phyloP scores from a whole-genome alignment of 2,329 filamentous ascomycete genomes.

The Penicillium sp. region DNA sequence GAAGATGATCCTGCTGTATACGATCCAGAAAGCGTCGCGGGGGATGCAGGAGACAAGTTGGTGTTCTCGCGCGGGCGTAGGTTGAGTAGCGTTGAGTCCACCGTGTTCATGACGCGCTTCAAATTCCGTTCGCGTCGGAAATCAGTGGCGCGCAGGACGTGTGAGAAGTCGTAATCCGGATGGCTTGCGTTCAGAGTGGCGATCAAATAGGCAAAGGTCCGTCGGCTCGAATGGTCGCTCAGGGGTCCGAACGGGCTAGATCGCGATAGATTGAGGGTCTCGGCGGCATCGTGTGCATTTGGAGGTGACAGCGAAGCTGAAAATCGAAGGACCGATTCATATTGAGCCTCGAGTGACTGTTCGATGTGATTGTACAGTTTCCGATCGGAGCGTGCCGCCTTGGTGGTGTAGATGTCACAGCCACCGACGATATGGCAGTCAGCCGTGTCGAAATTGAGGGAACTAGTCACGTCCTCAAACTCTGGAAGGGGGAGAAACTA shows the following conservation, averaged over 20 bases:
- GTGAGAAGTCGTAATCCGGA: slow-evolving; percentile 95
- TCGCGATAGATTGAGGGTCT: slow-evolving; percentile 70
- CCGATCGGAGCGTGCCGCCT: slow-evolving; percentile 92
- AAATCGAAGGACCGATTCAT: slow-evolving; percentile 81
- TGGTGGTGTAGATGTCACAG: slow-evolving; percentile 96
- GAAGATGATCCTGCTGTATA: slow-evolving; percentile 55
- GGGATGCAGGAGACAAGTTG: slow-evolving; percentile 43
- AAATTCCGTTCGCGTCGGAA: slow-evolving; percentile 83
- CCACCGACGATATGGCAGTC: slow-evolving; percentile 90
- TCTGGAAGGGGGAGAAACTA: slow-evolving; percentile 90
- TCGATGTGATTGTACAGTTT: slow-evolving; percentile 97
- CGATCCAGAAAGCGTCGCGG: slow-evolving; percentile 46
- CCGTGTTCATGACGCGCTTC: slow-evolving; percentile 76
- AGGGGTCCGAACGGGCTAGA: slow-evolving; percentile 91
- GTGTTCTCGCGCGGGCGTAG: slow-evolving; percentile 64
- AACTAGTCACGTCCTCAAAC: slow-evolving; percentile 86
- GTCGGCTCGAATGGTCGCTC: slow-evolving; percentile 80
- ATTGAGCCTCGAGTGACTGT: slow-evolving; percentile 83
- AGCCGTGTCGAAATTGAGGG: slow-evolving; percentile 91
- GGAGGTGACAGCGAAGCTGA: slow-evolving; percentile 86
- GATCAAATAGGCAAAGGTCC: slow-evolving; percentile 94
- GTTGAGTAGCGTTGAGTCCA: slow-evolving; percentile 85
- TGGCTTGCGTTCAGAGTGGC: slow-evolving; percentile 95
- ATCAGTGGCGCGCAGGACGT: slow-evolving; percentile 82
- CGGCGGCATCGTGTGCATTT: slow-evolving; percentile 67